Conservation (phyloP, 2,329 filamentous ascomycete species). For the Diaporthe ilicicola region DNA sequence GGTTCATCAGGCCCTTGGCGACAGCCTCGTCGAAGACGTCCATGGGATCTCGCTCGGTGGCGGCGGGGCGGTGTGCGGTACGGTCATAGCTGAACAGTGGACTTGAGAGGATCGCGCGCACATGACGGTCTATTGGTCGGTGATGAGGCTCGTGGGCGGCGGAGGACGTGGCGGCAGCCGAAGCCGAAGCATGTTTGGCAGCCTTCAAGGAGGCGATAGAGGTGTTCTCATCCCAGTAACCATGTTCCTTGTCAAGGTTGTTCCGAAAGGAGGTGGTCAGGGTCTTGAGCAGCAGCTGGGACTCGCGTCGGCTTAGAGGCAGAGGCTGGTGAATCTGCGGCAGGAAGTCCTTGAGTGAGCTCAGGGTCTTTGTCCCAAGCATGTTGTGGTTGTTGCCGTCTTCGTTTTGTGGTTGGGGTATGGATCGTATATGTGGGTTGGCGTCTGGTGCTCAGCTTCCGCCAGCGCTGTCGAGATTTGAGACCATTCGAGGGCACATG, state of each 20-base stretch:
- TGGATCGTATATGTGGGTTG: not conserved
- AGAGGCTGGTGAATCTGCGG: slow-evolving; percentile 61
- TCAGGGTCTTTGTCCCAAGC: slow-evolving; percentile 47
- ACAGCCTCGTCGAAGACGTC: slow-evolving; percentile 65
- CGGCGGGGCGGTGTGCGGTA: slow-evolving; percentile 38
- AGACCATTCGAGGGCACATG: slow-evolving; percentile 16
- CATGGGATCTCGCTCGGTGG: slow-evolving; percentile 53
- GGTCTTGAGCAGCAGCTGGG: slow-evolving; percentile 62
- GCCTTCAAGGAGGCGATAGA: slow-evolving; percentile 29
- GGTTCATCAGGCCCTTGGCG: slow-evolving; percentile 64
- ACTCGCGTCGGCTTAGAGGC: slow-evolving; percentile 58
- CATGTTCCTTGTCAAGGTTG: slow-evolving; percentile 67
- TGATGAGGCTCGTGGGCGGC: slow-evolving; percentile 35
- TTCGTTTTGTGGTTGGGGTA: not conserved
- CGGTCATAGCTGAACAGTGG: slow-evolving; percentile 58
- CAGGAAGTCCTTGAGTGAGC: slow-evolving; percentile 51
- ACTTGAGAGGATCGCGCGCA: slow-evolving; percentile 65
- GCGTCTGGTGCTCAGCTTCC: not conserved
- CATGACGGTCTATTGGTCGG: slow-evolving; percentile 57
- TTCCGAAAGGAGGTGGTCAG: slow-evolving; percentile 66
- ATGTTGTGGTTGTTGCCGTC: slow-evolving; percentile 37
- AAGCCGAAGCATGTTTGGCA: slow-evolving; percentile 30
- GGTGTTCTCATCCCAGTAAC: slow-evolving; percentile 48
- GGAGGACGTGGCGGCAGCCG: slow-evolving; percentile 25
- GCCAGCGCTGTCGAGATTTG: not conserved